Evolutionary conservation across 371 early-diverging fungal genomes (phyloP), one percentile per base, ranked within the genome.

Genomic region (Gilbertella persicaria): DNA sequence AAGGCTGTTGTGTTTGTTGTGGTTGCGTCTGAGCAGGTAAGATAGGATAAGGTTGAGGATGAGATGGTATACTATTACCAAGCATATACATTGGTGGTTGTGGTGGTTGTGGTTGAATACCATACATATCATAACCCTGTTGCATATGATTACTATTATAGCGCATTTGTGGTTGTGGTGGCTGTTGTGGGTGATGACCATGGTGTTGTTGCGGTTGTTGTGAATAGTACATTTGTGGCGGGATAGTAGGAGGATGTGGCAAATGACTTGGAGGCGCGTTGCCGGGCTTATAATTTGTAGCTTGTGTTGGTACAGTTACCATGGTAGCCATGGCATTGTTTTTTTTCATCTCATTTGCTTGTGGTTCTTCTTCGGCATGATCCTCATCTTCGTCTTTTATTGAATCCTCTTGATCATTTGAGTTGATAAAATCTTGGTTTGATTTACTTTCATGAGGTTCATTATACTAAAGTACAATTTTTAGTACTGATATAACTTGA

Each of bases 361-460:
- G 54, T 25, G 49, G 43, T 9, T 50, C 55, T 19, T 53, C 23
- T 0, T 48, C 58, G 5, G 42, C 50, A 38, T 50, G 35, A 10
- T 55, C 55, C 3, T 54, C 64, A 4, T 59, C 60, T 6, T 63
- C 64, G 2, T 54, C 61, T 12, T 55, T 63, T 44, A 63, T 23
- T 23, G 38, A 45, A n/a, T 55, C 65, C 33, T 65, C 66, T 41
- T 51, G 55, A 28, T 60, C 61, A 9, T 44, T 17, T 19, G 53
- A 17, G n/a, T 53, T 42, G 17, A 62, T 62, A 42, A 62, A 62
- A 53, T 75, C 76, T 40, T 67, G 63, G 33, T 75, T 75, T 3
- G 72, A 67, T 58, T 75, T 75, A 45, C 70, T 71, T 55, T 75
- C 76, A 47, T 69, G 67, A 23, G 76, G 76, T 33, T 72, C 72